phyloP scores from a whole-genome alignment of 2,329 filamentous ascomycete species.

The Claviceps pazoutovae region DNA sequence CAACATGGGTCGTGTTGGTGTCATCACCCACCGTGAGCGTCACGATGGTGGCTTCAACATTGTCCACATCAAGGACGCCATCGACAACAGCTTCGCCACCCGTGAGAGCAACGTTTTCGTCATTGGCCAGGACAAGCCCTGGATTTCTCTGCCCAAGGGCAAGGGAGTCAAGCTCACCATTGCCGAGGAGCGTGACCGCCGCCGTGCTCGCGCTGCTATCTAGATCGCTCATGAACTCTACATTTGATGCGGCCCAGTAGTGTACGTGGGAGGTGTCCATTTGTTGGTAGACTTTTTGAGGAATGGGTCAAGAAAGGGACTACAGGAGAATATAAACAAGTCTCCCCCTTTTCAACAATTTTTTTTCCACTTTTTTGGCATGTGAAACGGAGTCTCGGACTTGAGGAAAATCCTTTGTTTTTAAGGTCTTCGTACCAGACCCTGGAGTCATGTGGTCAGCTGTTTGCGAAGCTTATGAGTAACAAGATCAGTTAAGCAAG shows the following conservation, averaged over 20 bases:
- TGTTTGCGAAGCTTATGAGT: constrained; percentile 20
- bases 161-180: constrained; percentile 99
- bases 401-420: constrained; percentile 22
- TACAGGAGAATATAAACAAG: neutral
- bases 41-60: constrained; percentile 99
- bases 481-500: constrained; percentile 17
- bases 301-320: neutral
- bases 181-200: constrained; percentile 97
- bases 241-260: constrained; percentile 3
- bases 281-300: constrained; percentile 10
- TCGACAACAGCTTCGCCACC: constrained; percentile 99
- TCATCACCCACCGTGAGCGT: constrained; percentile 99
- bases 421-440: constrained; percentile 14
- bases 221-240: constrained; percentile 21
- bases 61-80: constrained; percentile 98
- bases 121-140: constrained; percentile 96
- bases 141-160: constrained; percentile 98
- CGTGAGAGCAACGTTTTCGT: constrained; percentile 99
- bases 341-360: neutral
- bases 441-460: constrained; percentile 19
- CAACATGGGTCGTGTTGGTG: constrained; percentile 99
- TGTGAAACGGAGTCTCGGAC: constrained; percentile 27
- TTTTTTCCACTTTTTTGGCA: constrained; percentile 12
- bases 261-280: constrained; percentile 4
- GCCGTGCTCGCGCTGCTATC: constrained; percentile 52